phyloP scores from a whole-genome alignment of 192 early-diverging fungal genomes.

The Funneliformis geosporum region DNA sequence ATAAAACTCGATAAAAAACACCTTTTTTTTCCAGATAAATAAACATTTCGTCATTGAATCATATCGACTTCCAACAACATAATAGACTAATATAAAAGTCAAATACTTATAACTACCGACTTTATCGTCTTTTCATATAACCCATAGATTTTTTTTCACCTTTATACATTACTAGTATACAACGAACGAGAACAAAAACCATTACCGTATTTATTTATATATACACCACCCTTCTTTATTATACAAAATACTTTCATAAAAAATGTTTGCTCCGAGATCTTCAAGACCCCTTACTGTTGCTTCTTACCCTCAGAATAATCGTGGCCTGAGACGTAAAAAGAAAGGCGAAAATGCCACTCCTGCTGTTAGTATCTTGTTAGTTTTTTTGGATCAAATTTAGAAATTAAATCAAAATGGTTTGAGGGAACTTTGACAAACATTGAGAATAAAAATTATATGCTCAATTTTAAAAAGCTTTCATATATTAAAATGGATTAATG shows the following conservation, averaged over 20 bases:
- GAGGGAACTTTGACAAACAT: too few relatives aligned
- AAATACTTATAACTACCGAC: not conserved
- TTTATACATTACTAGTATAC: not conserved
- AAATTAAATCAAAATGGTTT: not conserved
- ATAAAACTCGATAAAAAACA: not conserved
- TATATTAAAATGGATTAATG: too few relatives aligned
- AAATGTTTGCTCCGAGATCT: slow-evolving; percentile 30
- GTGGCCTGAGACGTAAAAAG: slow-evolving; percentile 22
- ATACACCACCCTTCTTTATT: not conserved
- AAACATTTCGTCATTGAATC: not conserved
- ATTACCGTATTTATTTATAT: not conserved
- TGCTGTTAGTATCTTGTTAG: slow-evolving; percentile 18
- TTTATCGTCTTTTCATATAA: not conserved
- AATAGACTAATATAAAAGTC: not conserved
- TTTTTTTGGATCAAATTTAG: not conserved
- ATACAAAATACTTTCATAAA: not conserved
- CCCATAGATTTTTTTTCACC: too few relatives aligned
- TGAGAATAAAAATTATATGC: not conserved
- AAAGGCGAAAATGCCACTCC: slow-evolving; percentile 25
- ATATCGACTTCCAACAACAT: not conserved
- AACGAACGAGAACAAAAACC: not conserved
- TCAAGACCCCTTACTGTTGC: slow-evolving; percentile 27
- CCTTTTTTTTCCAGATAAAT: not conserved
- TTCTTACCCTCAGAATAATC: slow-evolving; percentile 14
- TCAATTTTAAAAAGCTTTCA: too few relatives aligned